Conservation (phyloP, 768 basidiomycete genomes). For the Phaffia australis region DNA sequence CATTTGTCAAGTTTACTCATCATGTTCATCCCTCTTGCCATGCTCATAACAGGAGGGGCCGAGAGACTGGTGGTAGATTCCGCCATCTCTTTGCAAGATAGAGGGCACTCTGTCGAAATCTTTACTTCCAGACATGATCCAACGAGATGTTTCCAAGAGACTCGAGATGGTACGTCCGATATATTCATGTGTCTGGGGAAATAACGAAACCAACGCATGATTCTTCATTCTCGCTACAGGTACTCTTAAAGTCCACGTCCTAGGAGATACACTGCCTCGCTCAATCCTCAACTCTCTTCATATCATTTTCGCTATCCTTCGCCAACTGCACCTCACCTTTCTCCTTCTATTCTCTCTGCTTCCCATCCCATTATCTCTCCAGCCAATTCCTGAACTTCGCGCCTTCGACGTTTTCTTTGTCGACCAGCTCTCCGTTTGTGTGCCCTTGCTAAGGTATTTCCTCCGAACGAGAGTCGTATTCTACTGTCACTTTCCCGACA, state of each 20-base stretch:
- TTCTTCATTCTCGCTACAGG: slow-evolving; percentile 44
- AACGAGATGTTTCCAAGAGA: slow-evolving; percentile 84
- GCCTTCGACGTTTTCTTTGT: slow-evolving; percentile 73
- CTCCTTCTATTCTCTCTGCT: slow-evolving; percentile 47
- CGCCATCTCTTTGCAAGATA: slow-evolving; percentile 70
- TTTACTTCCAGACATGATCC: slow-evolving; percentile 90
- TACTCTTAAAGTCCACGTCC: slow-evolving; percentile 58
- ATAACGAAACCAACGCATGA: not conserved
- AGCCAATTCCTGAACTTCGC: slow-evolving; percentile 14
- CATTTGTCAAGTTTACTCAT: not conserved
- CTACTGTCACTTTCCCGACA: slow-evolving; percentile 97
- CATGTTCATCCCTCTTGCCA: slow-evolving; percentile 5
- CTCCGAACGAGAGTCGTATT: slow-evolving; percentile 75
- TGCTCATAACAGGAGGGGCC: slow-evolving; percentile 60
- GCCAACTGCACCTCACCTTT: slow-evolving; percentile 69
- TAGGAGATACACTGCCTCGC: slow-evolving; percentile 66
- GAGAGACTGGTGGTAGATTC: slow-evolving; percentile 93
- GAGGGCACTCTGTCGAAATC: slow-evolving; percentile 74
- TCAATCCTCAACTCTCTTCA: slow-evolving; percentile 70
- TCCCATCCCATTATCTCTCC: slow-evolving; percentile 22
- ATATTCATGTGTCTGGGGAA: not conserved
- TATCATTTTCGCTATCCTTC: slow-evolving; percentile 74
- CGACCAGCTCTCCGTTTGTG: slow-evolving; percentile 85
- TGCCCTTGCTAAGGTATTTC: slow-evolving; percentile 65
- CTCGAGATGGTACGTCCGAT: slow-evolving; percentile 58